These are phyloP conservation scores for Nannochloropsis gaditana DNA, from an alignment of 108 stramenopile species.

Conservation along the genomic window DNA sequence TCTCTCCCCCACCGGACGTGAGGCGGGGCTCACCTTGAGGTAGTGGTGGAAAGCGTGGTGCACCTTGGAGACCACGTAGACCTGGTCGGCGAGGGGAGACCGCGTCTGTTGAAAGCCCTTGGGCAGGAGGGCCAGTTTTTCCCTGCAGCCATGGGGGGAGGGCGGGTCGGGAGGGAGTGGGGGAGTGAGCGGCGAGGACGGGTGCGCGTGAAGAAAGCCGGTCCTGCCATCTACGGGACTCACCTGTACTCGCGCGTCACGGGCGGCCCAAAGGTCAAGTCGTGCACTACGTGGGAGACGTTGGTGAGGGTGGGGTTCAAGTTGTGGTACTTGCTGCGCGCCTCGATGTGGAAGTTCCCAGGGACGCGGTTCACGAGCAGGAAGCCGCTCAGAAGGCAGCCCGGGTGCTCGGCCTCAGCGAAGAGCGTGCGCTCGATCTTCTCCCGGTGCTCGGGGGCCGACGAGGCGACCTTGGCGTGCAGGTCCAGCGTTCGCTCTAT, in stretches of 20 bases:
- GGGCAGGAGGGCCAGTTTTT: background rate
- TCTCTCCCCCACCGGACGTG: too few relatives aligned
- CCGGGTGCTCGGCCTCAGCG: conserved; percentile 35
- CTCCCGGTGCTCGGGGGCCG: background rate
- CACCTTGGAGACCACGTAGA: conserved; percentile 61
- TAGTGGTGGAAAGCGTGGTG: conserved; percentile 88
- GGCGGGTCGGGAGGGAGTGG: too few relatives aligned
- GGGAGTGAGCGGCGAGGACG: background rate
- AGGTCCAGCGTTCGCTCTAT: background rate
- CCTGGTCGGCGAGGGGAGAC: conserved; percentile 63
- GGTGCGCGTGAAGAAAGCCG: conserved; percentile 23
- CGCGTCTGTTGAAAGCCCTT: background rate
- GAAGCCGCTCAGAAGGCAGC: conserved; percentile 43
- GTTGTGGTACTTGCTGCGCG: conserved; percentile 79
- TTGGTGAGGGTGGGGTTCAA: conserved; percentile 77
- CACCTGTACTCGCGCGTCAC: background rate
- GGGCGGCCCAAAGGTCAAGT: conserved; percentile 71
- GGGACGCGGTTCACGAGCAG: conserved; percentile 83
- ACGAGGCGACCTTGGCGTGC: conserved; percentile 17
- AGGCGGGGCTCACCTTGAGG: conserved; percentile 58
- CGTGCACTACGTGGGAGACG: conserved; percentile 70
- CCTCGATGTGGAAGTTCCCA: conserved; percentile 93
- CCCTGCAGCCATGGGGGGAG: background rate
- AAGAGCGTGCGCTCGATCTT: background rate
- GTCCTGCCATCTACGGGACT: conserved; percentile 23